Evolutionary conservation across 495 filamentous ascomycete genomes (phyloP).

Genomic region (Neurospora sp.): DNA sequence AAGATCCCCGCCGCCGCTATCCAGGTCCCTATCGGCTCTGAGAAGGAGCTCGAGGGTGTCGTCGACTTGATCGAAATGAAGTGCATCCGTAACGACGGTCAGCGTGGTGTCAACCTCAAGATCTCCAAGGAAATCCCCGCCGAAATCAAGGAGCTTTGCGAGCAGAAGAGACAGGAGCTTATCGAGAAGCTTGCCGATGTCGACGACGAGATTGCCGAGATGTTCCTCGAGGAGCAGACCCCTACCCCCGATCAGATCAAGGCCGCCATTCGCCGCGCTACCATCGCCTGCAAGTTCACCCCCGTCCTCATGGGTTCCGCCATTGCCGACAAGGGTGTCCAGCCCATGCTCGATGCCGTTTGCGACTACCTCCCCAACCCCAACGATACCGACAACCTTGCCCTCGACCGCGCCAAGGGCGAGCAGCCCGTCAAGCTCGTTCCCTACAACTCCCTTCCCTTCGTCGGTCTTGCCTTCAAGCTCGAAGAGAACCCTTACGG

Average conservation of each 20-base stretch:
- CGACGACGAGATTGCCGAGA: constrained; percentile 94
- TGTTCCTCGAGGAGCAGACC: constrained; percentile 78
- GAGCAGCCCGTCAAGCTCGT: constrained; percentile 78
- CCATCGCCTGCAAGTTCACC: constrained; percentile 80
- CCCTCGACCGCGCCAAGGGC: constrained; percentile 68
- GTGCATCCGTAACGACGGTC: constrained; percentile 82
- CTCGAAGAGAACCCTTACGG: constrained; percentile 98
- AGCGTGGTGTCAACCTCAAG: constrained; percentile 57
- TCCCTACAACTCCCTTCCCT: constrained; percentile 84
- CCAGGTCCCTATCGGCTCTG: constrained; percentile 88
- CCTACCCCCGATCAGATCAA: constrained; percentile 76
- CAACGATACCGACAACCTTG: constrained; percentile 77
- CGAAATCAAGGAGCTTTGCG: constrained; percentile 57
- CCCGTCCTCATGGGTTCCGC: constrained; percentile 96
- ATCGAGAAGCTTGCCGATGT: constrained; percentile 97
- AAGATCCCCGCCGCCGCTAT: constrained; percentile 86
- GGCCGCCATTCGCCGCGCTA: constrained; percentile 80
- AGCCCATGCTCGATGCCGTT: constrained; percentile 95
- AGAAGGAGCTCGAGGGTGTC: constrained; percentile 89
- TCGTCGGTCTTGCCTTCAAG: constrained; percentile 97
- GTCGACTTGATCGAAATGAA: constrained; percentile 91
- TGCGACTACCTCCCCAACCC: constrained; percentile 96
- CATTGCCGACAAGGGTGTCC: constrained; percentile 86
- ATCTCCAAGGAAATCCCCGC: constrained; percentile 73
- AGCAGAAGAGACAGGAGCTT: constrained; percentile 71